phyloP scores from a whole-genome alignment of 129 eudicot genomes.

The Solidago caesia region DNA sequence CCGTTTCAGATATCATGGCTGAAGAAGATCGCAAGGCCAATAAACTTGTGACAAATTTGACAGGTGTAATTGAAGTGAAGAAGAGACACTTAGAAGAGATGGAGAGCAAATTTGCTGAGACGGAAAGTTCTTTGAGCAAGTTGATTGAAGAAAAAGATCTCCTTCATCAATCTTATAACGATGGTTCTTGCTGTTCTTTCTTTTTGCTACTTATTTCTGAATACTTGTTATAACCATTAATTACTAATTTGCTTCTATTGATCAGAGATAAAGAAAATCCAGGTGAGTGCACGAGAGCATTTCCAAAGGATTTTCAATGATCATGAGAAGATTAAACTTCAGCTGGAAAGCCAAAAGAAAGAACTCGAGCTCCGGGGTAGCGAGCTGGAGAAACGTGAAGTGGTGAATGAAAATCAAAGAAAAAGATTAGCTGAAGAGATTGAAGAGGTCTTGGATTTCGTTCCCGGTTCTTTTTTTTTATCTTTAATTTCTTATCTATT shows the following conservation, averaged over 20 bases:
- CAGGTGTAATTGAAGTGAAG: constrained; percentile 61
- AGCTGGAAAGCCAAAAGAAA: constrained; percentile 50
- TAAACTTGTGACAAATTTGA: constrained; percentile 52
- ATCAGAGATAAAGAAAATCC: constrained; percentile 67
- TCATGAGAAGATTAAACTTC: constrained; percentile 72
- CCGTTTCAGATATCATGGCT: constrained; percentile 56
- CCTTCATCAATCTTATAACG: constrained; percentile 70
- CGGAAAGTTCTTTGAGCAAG: constrained; percentile 50
- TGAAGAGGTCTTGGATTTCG: constrained; percentile 56
- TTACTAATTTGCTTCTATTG: constrained; percentile 1
- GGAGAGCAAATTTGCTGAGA: constrained; percentile 56
- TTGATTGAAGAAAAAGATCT: constrained; percentile 61
- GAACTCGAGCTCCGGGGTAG: constrained; percentile 64
- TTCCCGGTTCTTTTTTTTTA: not conserved
- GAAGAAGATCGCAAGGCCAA: constrained; percentile 60
- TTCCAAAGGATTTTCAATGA: constrained; percentile 63
- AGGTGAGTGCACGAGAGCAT: constrained; percentile 65
- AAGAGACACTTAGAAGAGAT: constrained; percentile 58
- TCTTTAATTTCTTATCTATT: not conserved
- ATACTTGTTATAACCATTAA: not conserved
- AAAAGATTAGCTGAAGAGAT: constrained; percentile 65
- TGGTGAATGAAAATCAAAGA: constrained; percentile 64
- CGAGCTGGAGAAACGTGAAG: constrained; percentile 79
- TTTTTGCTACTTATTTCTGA: not conserved
- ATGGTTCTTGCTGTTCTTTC: constrained; percentile 42